Percentiles rank a stretch among this genome's conserved stretches.
Evolutionary conservation across 2,329 filamentous ascomycete genomes (phyloP).

Genomic region (Ustulina deusta): DNA sequence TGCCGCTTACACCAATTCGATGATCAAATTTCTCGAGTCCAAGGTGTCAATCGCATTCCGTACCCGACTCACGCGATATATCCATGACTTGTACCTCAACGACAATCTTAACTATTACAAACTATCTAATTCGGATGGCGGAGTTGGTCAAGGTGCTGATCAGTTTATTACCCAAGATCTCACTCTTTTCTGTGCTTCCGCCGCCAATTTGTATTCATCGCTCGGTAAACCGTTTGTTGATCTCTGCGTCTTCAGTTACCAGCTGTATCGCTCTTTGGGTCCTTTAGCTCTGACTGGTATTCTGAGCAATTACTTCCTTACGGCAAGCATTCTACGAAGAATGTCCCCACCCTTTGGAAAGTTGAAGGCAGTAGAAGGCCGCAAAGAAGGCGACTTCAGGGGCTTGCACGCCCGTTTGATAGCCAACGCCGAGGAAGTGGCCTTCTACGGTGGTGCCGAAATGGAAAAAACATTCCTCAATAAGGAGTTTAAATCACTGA

Average conservation of each 20-base stretch:
- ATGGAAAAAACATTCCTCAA: constrained; percentile 95
- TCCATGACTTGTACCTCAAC: constrained; percentile 96
- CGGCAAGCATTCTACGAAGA: constrained; percentile 87
- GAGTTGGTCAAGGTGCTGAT: constrained; percentile 90
- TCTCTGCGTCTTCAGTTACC: constrained; percentile 97
- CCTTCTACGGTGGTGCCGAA: constrained; percentile 95
- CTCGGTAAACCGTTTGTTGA: constrained; percentile 99
- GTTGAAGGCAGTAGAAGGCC: constrained; percentile 93
- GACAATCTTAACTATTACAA: constrained; percentile 98
- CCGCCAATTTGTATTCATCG: constrained; percentile 93
- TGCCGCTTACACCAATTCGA: constrained; percentile 96
- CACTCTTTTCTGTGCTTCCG: constrained; percentile 92
- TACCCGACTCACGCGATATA: constrained; percentile 92
- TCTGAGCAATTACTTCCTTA: constrained; percentile 92
- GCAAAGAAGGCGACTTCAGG: constrained; percentile 94
- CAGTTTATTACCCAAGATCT: constrained; percentile 98
- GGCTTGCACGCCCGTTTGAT: constrained; percentile 91
- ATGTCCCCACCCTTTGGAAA: constrained; percentile 97
- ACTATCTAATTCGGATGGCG: constrained; percentile 90
- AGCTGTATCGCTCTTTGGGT: constrained; percentile 90
- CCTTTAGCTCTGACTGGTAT: constrained; percentile 88
- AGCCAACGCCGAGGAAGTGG: constrained; percentile 96
- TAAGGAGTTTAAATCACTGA: constrained; percentile 90
- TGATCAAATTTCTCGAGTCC: constrained; percentile 98
- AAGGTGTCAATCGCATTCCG: constrained; percentile 99